These are phyloP conservation scores for Vitis hybrid DNA, from an alignment of 177 flowering plant species.

Conservation along the genomic window DNA sequence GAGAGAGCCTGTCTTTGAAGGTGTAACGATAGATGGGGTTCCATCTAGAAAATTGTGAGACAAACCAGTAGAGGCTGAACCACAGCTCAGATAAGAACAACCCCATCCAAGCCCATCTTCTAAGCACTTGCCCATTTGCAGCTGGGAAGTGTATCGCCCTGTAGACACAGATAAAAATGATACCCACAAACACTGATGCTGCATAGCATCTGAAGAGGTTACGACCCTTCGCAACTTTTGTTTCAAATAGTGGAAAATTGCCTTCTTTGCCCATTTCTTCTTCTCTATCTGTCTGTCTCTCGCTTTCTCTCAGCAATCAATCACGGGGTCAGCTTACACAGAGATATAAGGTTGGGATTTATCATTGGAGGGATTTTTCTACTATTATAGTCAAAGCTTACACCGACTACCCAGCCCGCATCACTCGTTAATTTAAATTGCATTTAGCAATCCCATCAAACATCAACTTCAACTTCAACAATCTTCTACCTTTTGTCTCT, in stretches of 20 bases:
- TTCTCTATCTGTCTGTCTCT: constrained; percentile 14
- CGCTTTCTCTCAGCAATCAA: neutral
- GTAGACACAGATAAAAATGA: constrained; percentile 25
- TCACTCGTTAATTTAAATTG: no score
- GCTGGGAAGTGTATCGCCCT: constrained; percentile 23
- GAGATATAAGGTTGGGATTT: no score
- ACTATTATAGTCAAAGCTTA: no score
- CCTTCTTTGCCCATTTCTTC: neutral
- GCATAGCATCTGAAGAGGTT: constrained; percentile 15
- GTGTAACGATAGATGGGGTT: constrained; percentile 24
- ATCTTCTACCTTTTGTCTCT: no score
- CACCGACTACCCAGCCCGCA: no score
- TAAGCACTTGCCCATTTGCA: neutral
- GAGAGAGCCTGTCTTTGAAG: constrained; percentile 43
- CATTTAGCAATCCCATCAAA: no score
- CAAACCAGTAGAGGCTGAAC: constrained; percentile 46
- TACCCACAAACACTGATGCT: constrained; percentile 22
- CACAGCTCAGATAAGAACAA: constrained; percentile 36
- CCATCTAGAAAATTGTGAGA: constrained; percentile 38
- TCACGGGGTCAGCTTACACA: no score
- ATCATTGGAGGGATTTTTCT: no score
- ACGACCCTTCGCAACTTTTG: constrained; percentile 18
- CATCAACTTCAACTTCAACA: no score
- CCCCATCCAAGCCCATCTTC: constrained; percentile 26
- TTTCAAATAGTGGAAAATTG: constrained; percentile 21